Base-by-base conservation (phyloP, 257 asterid genomes). In the Linderniella brevidens region DNA sequence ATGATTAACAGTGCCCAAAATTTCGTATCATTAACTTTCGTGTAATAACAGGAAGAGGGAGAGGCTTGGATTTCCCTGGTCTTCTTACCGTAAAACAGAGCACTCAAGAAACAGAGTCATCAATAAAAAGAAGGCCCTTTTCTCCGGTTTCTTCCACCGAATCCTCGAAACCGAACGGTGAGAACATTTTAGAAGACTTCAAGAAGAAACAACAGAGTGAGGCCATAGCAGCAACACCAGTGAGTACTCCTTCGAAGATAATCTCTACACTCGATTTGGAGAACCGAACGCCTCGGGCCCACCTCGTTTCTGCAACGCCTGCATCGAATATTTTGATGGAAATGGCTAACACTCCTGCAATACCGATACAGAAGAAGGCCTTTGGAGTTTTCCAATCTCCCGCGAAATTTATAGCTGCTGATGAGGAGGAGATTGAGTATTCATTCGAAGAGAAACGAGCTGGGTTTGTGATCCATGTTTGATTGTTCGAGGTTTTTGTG, bases 371-470 rank as follows among this genome's bases (percentile, higher is more conserved):
- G 64, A 68, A 73, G 64, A 68, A 79, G 39, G 83, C 71, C 53
- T n/a, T 66, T 15, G 79, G 94, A 1, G 92, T 93, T 0, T 75
- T 73, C 41, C 49, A 61, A 16, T 61, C 56, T 5, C 50, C 40
- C 16, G 37, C 37, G 10, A 70, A 58, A 57, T 12, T 25, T 25
- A 25, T 70, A 29, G 61, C 41, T 41, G n/a, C n/a, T n/a, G n/a
- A n/a, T n/a, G 73, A 55, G 12, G 77, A 77, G 53, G 85, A 69
- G 64, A 68, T 52, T 4, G 95, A 88, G 45, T 88, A 84, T 69
- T 88, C 95, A 1, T 88, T 80, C 7, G 98, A 88, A 72, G 98
- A 88, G 69, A 71, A 72, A 29, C 67, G 98, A 64, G 84, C 81
- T 14, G 77, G 86, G 11, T 84, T 74, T 57, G 62, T 71, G 37